These are phyloP conservation scores for Diaporthe humulicola DNA, from an alignment of 2,329 filamentous ascomycete species.

Conservation along the genomic window DNA sequence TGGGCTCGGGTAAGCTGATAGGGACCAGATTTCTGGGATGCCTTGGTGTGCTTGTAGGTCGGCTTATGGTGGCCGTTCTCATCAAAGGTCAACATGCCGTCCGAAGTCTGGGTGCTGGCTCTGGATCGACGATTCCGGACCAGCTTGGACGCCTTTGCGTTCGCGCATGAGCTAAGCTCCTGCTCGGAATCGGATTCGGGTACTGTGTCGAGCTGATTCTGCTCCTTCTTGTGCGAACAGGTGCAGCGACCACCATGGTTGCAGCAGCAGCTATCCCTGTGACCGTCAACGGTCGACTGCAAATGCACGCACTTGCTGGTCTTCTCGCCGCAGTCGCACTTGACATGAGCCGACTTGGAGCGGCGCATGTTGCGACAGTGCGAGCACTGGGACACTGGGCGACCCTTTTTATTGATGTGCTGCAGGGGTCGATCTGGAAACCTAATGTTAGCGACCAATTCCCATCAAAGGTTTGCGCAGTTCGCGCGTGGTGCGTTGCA, in stretches of 20 bases:
- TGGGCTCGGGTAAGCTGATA: constrained; percentile 72
- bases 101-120: constrained; percentile 73
- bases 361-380: constrained; percentile 98
- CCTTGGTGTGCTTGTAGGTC: constrained; percentile 70
- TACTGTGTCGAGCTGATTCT: constrained; percentile 69
- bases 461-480: not conserved
- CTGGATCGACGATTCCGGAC: constrained; percentile 62
- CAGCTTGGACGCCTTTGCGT: constrained; percentile 55
- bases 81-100: constrained; percentile 70
- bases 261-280: constrained; percentile 77
- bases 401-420: constrained; percentile 97
- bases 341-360: constrained; percentile 92
- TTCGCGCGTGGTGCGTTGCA: constrained; percentile 24
- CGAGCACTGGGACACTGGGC: constrained; percentile 96
- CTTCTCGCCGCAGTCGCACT: constrained; percentile 98
- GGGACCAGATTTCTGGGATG: constrained; percentile 72
- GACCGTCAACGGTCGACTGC: constrained; percentile 68
- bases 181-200: constrained; percentile 73
- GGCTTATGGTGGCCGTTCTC: constrained; percentile 76
- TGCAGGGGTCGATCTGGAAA: constrained; percentile 87
- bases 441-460: constrained; percentile 24
- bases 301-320: constrained; percentile 77
- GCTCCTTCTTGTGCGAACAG: constrained; percentile 74
- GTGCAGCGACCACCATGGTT: constrained; percentile 77
- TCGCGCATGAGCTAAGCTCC: constrained; percentile 44